Evolutionary conservation across 306 rosid genomes (phyloP).

Genomic region (Fagus sylvatica): DNA sequence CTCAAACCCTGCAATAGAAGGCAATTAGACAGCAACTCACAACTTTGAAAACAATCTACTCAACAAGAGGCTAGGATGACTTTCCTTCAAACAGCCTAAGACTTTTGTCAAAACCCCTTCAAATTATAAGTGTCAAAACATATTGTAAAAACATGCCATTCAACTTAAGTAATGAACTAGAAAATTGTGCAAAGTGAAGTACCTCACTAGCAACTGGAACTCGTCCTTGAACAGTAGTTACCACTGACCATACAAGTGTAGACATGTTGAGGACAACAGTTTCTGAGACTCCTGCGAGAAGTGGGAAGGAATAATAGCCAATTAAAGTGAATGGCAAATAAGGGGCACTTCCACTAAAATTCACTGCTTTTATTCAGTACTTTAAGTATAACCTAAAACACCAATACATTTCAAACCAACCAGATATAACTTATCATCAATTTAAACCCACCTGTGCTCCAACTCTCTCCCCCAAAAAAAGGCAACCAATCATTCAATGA

Average conservation of each 20-base stretch:
- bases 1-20: slow-evolving; percentile 74
- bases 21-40: slow-evolving; percentile 23
- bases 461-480: rapidly evolving
- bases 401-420: neutral
- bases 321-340: slow-evolving; percentile 1
- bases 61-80: slow-evolving; percentile 1
- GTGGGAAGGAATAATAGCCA: no score
- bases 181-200: slow-evolving; percentile 20
- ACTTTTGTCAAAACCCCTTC: slow-evolving; percentile 14
- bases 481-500: no score
- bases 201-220: slow-evolving; percentile 97
- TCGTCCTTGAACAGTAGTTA: slow-evolving; percentile 88
- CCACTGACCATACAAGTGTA: slow-evolving; percentile 90
- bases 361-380: neutral
- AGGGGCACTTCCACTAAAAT: slow-evolving; percentile 2
- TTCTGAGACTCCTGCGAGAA: slow-evolving; percentile 83
- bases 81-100: slow-evolving; percentile 1
- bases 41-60: slow-evolving; percentile 11
- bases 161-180: slow-evolving; percentile 1
- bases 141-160: neutral
- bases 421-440: no score
- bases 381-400: neutral
- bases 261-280: slow-evolving; percentile 89
- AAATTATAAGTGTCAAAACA: slow-evolving; percentile 1
- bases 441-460: no score